These are phyloP conservation scores for Verticillium nubilum DNA, from an alignment of 2,329 filamentous ascomycete species.

Conservation along the genomic window DNA sequence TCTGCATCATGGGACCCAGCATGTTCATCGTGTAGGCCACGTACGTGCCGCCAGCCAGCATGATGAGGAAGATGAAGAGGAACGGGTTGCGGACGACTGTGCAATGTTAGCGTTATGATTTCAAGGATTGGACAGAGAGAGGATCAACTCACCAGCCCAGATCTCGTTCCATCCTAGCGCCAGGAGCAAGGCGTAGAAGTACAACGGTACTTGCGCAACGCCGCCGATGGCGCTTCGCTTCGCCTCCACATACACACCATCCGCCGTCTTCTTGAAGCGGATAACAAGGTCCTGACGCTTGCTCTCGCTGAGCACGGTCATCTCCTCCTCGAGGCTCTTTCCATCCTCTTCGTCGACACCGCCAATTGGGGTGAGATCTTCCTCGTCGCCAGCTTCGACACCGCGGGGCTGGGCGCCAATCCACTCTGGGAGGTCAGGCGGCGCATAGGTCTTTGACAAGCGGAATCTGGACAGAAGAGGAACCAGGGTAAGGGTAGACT, in stretches of 20 bases:
- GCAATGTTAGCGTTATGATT: constrained; percentile 8
- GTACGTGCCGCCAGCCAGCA: constrained; percentile 73
- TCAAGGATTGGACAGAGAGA: too few relatives aligned
- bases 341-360: constrained; percentile 93
- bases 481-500: constrained; percentile 86
- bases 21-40: constrained; percentile 91
- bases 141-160: constrained; percentile 65
- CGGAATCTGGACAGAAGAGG: constrained; percentile 83
- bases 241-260: constrained; percentile 96
- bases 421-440: constrained; percentile 80
- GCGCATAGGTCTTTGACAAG: constrained; percentile 64
- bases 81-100: constrained; percentile 88
- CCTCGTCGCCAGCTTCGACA: constrained; percentile 77
- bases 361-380: constrained; percentile 82
- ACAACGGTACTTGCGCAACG: constrained; percentile 87
- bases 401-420: constrained; percentile 72
- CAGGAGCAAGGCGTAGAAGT: constrained; percentile 86
- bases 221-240: constrained; percentile 95
- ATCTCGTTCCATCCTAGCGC: constrained; percentile 99
- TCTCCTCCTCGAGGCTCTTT: constrained; percentile 92
- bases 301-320: constrained; percentile 84
- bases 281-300: constrained; percentile 90
- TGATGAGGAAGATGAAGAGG: constrained; percentile 83
- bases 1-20: constrained; percentile 91
- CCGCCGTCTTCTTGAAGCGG: constrained; percentile 96